Conservation (phyloP, 306 rosid genomes). For the Vigna mungo region DNA sequence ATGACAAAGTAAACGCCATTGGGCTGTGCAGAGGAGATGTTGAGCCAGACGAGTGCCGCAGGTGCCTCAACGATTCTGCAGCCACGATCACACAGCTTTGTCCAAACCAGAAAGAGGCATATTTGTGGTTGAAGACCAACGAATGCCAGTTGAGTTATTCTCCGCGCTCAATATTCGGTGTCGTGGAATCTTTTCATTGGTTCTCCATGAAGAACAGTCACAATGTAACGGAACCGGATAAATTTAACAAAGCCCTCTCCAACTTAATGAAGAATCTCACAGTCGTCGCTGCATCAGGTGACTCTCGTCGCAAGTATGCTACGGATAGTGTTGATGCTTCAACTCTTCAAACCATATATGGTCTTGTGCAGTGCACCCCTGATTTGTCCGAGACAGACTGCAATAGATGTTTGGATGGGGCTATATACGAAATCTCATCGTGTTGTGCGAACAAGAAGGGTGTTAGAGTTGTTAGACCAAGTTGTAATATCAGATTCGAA, state of each 20-base stretch:
- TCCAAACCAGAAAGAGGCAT: constrained; percentile 16
- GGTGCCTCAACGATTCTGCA: neutral
- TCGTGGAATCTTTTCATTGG: neutral
- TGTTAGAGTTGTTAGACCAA: neutral
- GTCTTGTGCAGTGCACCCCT: constrained; percentile 51
- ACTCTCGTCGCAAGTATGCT: constrained; percentile 36
- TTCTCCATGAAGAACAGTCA: neutral
- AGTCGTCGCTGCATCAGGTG: neutral
- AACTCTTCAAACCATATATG: constrained; percentile 22
- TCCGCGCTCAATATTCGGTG: neutral
- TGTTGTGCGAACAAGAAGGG: neutral
- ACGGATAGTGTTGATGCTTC: neutral
- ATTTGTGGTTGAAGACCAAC: neutral
- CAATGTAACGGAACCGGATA: neutral
- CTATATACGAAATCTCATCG: neutral
- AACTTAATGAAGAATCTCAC: neutral
- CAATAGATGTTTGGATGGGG: constrained; percentile 11
- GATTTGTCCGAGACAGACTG: constrained; percentile 42
- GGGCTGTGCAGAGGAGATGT: constrained; percentile 10
- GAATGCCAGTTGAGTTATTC: constrained; percentile 4
- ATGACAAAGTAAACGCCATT: neutral
- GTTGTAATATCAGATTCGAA: neutral
- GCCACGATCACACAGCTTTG: neutral
- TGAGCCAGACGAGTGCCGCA: neutral
- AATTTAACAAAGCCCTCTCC: neutral